Conservation (phyloP, 352 stramenopile species). For the Peronospora destructor region DNA sequence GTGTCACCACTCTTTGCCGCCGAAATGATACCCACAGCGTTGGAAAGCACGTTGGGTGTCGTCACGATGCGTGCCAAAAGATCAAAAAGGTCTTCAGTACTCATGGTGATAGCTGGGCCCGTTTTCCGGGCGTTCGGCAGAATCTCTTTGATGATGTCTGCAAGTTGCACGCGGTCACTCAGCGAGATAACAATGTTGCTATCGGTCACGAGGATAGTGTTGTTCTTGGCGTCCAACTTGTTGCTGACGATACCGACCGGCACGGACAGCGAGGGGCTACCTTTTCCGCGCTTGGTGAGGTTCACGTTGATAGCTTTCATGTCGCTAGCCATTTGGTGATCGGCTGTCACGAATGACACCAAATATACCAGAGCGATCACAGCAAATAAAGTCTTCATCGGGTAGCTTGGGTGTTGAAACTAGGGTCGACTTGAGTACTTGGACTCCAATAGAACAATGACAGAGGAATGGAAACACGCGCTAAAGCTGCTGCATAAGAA, state of each 20-base stretch:
- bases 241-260: slow-evolving; percentile 8
- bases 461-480: neutral
- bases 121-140: slow-evolving; percentile 4
- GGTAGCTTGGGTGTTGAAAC: slow-evolving; percentile 3
- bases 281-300: slow-evolving; percentile 1
- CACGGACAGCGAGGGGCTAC: neutral
- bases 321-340: slow-evolving; percentile 2
- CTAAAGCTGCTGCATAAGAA: neutral
- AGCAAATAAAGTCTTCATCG: slow-evolving; percentile 9
- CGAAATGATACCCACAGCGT: slow-evolving; percentile 9
- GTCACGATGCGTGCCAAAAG: slow-evolving; percentile 1
- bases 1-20: slow-evolving; percentile 9
- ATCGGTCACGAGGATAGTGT: slow-evolving; percentile 13
- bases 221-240: slow-evolving; percentile 10
- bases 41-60: slow-evolving; percentile 5
- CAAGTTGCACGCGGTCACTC: slow-evolving; percentile 14
- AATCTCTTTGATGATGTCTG: slow-evolving; percentile 14
- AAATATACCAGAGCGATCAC: slow-evolving; percentile 7
- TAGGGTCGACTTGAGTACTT: slow-evolving; percentile 10
- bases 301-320: neutral
- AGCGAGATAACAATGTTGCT: slow-evolving; percentile 15
- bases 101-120: neutral
- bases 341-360: slow-evolving; percentile 7
- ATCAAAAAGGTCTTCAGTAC: slow-evolving; percentile 3
- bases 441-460: slow-evolving; percentile 21